Percentiles rank a stretch among this genome's conserved stretches.
phyloP scores from a whole-genome alignment of 83 land plant species.

The Picea abies region DNA sequence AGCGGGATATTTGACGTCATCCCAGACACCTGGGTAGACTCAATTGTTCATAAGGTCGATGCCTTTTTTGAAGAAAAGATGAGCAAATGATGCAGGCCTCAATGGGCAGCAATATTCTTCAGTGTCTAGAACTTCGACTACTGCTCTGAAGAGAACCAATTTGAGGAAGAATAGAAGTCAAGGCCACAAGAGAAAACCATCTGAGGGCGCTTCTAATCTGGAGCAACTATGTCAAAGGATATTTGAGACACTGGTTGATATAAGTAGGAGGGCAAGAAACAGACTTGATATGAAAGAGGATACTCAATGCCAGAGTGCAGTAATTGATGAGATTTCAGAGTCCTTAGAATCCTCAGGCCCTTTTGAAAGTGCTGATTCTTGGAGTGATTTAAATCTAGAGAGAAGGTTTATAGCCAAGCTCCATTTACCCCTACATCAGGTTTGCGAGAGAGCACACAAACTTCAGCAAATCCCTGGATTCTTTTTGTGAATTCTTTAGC shows the following conservation, averaged over 20 bases:
- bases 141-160: no score
- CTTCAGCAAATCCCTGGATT: not conserved
- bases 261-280: not conserved
- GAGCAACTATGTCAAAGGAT: slow-evolving; percentile 22
- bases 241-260: slow-evolving; percentile 4
- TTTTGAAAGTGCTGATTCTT: not conserved
- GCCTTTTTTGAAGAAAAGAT: no score
- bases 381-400: not conserved
- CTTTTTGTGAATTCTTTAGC: not conserved
- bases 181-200: not conserved
- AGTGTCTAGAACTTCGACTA: no score
- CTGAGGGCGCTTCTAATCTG: slow-evolving; percentile 20
- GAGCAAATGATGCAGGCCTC: no score
- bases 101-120: no score
- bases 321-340: slow-evolving; percentile 3
- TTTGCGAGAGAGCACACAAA: not conserved
- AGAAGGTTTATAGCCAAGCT: not conserved
- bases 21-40: no score
- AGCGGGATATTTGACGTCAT: no score
- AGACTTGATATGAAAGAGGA: slow-evolving; percentile 11
- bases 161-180: no score
- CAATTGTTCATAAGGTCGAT: no score
- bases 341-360: not conserved
- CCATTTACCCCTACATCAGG: no score
- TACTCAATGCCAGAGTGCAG: not conserved